Evolutionary conservation across 805 yeast species (phyloP), one percentile per base, ranked within the genome.

Genomic region (Millerozyma acaciae): DNA sequence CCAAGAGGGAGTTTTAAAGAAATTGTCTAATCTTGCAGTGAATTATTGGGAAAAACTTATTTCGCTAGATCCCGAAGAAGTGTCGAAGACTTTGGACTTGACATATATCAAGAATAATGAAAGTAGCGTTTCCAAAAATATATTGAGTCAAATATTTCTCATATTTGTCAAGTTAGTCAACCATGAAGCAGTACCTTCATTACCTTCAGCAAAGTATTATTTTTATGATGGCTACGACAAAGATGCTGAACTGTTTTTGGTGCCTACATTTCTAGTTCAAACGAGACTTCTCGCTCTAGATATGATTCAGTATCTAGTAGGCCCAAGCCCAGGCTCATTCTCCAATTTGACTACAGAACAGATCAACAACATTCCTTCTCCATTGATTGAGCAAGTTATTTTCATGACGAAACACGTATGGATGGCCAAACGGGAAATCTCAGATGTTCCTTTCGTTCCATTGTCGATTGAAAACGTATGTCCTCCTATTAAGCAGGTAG

Each of bases 1-100:
- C 35, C 80, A 78, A 45, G 49, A 59, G 26, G 74, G 71, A 6
- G 78, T 79, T 4, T 69, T 68, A 35, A 46, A 54, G 3, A 45
- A 42, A 4, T 47, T 69, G 28, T 55, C 54, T 25, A 52, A 58
- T 4, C 40, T 24, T 44, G 57, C 44, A 28, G 42, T 37, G 19
- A 35, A 16, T 4, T 40, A 34, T 26, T 68, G 45, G 54, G 38
- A 19, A 12, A 37, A 14, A 34, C 45, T 40, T 26, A 48, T 37
- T 8, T 30, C 17, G 34, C 39, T 17, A 44, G 44, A 10, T 33
- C 48, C 22, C 23, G 42, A 21, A 8, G 40, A 30, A 23, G 44
- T 40, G 13, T 47, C 21, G 42, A 55, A 34, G 26, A 58, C 29
- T 31, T 53, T 21, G 45, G 57, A 28, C 6, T 40, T 64, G 13